phyloP scores from a whole-genome alignment of 2,329 filamentous ascomycete species.

The Didymella pomorum region DNA sequence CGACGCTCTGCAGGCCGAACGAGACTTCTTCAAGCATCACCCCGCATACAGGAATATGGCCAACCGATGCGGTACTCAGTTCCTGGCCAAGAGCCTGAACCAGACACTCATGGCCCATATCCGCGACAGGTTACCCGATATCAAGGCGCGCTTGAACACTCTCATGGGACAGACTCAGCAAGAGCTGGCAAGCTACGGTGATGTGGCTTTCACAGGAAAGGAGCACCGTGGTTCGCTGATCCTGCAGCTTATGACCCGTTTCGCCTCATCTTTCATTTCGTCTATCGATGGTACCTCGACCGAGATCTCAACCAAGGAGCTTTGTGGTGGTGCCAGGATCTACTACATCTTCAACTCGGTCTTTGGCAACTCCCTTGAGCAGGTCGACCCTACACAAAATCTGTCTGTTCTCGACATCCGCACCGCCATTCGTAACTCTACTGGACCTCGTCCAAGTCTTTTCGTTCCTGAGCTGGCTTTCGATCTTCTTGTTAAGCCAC shows the following conservation, averaged over 20 bases:
- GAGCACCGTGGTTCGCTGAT: constrained; percentile 96
- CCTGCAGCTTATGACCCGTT: constrained; percentile 96
- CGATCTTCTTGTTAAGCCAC: constrained; percentile 95
- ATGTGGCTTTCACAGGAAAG: constrained; percentile 96
- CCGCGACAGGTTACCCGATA: constrained; percentile 92
- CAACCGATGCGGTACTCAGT: constrained; percentile 90
- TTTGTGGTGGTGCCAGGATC: constrained; percentile 92
- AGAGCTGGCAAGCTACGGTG: constrained; percentile 95
- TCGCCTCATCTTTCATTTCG: constrained; percentile 96
- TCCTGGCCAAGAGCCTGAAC: constrained; percentile 92
- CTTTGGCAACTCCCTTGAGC: constrained; percentile 94
- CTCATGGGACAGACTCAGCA: constrained; percentile 99
- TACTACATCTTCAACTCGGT: constrained; percentile 99
- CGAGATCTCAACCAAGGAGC: constrained; percentile 97
- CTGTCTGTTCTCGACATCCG: constrained; percentile 93
- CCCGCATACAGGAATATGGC: constrained; percentile 98
- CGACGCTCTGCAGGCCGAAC: constrained; percentile 86
- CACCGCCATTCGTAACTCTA: constrained; percentile 97
- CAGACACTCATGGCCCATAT: constrained; percentile 96
- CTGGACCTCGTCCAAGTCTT: constrained; percentile 90
- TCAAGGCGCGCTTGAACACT: constrained; percentile 96
- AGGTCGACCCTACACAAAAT: constrained; percentile 95
- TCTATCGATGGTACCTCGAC: constrained; percentile 99
- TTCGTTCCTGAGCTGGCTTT: constrained; percentile 98
- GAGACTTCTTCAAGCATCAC: constrained; percentile 96